Evolutionary conservation across 129 eudicot species (phyloP).

Genomic region (Centella asiatica): DNA sequence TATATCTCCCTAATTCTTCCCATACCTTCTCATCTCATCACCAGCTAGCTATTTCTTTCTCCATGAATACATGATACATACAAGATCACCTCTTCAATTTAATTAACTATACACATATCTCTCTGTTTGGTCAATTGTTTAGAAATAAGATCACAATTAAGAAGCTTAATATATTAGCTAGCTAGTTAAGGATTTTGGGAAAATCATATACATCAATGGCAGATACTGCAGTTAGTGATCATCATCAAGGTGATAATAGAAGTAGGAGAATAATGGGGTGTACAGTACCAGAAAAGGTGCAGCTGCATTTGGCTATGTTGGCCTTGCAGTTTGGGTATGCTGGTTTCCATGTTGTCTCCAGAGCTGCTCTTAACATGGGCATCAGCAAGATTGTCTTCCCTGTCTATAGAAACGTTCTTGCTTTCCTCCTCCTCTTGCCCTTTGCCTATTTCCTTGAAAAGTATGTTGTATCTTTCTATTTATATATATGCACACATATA

Average conservation of each 20-base stretch:
- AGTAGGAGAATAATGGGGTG: constrained; percentile 46
- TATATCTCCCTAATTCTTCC: constrained; percentile 34
- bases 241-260: neutral
- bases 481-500: neutral
- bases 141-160: too few species aligned
- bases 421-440: constrained; percentile 80
- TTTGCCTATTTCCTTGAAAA: constrained; percentile 96
- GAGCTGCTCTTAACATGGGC: constrained; percentile 99
- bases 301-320: constrained; percentile 88
- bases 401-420: constrained; percentile 80
- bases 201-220: constrained; percentile 33
- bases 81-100: too few species aligned
- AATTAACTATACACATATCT: neutral
- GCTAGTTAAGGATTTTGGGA: neutral
- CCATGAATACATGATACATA: neutral
- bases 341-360: constrained; percentile 93
- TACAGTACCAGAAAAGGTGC: constrained; percentile 63
- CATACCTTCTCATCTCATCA: constrained; percentile 1
- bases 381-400: constrained; percentile 92
- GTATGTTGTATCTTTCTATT: constrained; percentile 26
- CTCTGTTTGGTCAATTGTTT: neutral
- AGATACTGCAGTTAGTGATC: constrained; percentile 35
- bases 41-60: neutral
- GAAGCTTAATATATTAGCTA: too few species aligned
- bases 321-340: constrained; percentile 96